phyloP scores from a whole-genome alignment of 176 grass and related monocot species.

The Oryza officinalis region DNA sequence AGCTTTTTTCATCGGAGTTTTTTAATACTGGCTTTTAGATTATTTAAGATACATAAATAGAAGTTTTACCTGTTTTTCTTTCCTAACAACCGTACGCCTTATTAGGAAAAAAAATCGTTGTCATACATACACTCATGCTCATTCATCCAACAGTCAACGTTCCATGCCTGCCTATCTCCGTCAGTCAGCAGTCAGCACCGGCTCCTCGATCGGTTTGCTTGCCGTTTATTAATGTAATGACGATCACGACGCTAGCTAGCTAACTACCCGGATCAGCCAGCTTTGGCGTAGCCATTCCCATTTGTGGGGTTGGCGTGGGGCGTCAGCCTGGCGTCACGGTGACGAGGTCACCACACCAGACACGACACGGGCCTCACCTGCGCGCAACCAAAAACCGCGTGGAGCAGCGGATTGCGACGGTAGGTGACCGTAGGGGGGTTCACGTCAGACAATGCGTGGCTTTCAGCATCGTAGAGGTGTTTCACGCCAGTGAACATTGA shows the following conservation, averaged over 20 bases:
- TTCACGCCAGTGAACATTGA: neutral
- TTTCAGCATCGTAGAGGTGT: neutral
- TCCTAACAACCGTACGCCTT: too few species aligned
- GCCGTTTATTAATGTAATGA: neutral
- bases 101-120: too few species aligned
- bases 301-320: neutral
- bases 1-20: too few species aligned
- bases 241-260: conserved; percentile 7
- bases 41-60: too few species aligned
- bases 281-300: neutral
- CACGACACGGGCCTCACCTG: neutral
- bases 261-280: neutral
- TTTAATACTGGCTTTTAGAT: too few species aligned
- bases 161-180: neutral
- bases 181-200: neutral
- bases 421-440: neutral
- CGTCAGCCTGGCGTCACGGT: conserved; percentile 22
- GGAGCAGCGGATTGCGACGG: neutral
- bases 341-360: neutral
- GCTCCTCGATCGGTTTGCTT: neutral
- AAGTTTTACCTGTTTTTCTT: too few species aligned
- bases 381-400: neutral
- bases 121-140: neutral
- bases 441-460: neutral
- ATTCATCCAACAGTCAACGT: neutral